phyloP scores from a whole-genome alignment of 78 protist species.

The Dictyostelium firmibasis region DNA sequence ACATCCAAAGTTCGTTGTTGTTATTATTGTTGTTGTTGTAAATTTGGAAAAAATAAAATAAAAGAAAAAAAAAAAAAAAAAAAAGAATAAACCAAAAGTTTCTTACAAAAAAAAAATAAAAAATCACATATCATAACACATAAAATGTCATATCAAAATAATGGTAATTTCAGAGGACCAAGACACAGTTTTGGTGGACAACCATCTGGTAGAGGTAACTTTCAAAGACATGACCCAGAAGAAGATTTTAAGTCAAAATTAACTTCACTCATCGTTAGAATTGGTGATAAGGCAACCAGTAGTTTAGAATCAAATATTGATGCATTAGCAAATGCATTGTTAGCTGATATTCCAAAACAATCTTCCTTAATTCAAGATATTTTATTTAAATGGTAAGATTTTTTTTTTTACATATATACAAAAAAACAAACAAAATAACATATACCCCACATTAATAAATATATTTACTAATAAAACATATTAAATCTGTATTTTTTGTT shows the following conservation, averaged over 20 bases:
- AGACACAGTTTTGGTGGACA: background rate
- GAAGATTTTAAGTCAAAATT: constrained; percentile 52
- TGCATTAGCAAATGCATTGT: constrained; percentile 49
- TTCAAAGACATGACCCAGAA: constrained; percentile 14
- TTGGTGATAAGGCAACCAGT: constrained; percentile 57
- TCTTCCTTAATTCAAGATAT: constrained; percentile 37
- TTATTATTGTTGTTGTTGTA: too few relatives aligned
- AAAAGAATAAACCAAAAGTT: too few relatives aligned
- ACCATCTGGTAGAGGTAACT: background rate
- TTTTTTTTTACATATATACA: too few relatives aligned
- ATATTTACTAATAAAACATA: too few relatives aligned
- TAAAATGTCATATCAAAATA: background rate
- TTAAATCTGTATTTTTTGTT: background rate
- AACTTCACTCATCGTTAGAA: constrained; percentile 59
- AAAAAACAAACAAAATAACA: too few relatives aligned
- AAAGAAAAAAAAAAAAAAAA: too few relatives aligned
- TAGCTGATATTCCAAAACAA: constrained; percentile 46
- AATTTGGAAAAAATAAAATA: background rate
- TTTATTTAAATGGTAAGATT: constrained; percentile 60
- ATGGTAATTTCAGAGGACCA: background rate
- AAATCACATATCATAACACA: background rate
- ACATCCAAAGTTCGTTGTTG: background rate
- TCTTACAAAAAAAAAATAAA: background rate
- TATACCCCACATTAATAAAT: too few relatives aligned
- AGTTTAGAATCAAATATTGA: constrained; percentile 54